These are phyloP conservation scores for Saitoella complicata DNA, from an alignment of 805 yeast species.

Conservation along the genomic window DNA sequence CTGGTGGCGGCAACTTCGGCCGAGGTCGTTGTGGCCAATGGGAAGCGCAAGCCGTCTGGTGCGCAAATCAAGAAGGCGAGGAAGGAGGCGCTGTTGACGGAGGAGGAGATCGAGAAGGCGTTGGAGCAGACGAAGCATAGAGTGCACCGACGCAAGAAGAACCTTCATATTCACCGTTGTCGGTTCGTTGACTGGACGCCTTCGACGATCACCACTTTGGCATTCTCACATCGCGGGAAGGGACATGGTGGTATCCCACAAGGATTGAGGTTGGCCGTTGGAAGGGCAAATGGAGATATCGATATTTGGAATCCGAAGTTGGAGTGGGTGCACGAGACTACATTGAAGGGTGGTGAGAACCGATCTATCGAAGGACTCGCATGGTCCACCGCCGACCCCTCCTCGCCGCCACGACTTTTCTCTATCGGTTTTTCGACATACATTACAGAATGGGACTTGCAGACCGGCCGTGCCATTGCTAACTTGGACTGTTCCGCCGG, in stretches of 20 bases:
- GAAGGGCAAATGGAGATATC: slow-evolving; percentile 84
- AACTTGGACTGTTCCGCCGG: slow-evolving; percentile 88
- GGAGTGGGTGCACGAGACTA: slow-evolving; percentile 56
- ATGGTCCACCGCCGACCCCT: slow-evolving; percentile 45
- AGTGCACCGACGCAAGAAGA: background rate
- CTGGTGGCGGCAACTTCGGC: too few relatives aligned
- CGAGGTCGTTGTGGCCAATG: too few relatives aligned
- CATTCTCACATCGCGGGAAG: slow-evolving; percentile 35
- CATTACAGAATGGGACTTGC: slow-evolving; percentile 82
- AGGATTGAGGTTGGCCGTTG: slow-evolving; percentile 69
- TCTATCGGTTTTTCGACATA: slow-evolving; percentile 88
- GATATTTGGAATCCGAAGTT: slow-evolving; percentile 86
- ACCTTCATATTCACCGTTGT: slow-evolving; percentile 57
- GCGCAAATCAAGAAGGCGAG: too few relatives aligned
- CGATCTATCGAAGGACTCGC: slow-evolving; percentile 78
- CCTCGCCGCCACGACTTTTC: slow-evolving; percentile 39
- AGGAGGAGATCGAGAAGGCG: too few relatives aligned
- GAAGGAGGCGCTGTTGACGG: too few relatives aligned
- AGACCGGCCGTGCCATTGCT: slow-evolving; percentile 50
- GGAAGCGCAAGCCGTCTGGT: too few relatives aligned
- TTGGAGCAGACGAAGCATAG: background rate
- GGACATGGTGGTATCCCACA: slow-evolving; percentile 29
- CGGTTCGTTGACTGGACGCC: slow-evolving; percentile 82
- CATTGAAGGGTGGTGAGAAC: slow-evolving; percentile 60
- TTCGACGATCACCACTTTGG: slow-evolving; percentile 63